Evolutionary conservation across 2,329 filamentous ascomycete genomes (phyloP).

Genomic region (Bipolaris sorokiniana): DNA sequence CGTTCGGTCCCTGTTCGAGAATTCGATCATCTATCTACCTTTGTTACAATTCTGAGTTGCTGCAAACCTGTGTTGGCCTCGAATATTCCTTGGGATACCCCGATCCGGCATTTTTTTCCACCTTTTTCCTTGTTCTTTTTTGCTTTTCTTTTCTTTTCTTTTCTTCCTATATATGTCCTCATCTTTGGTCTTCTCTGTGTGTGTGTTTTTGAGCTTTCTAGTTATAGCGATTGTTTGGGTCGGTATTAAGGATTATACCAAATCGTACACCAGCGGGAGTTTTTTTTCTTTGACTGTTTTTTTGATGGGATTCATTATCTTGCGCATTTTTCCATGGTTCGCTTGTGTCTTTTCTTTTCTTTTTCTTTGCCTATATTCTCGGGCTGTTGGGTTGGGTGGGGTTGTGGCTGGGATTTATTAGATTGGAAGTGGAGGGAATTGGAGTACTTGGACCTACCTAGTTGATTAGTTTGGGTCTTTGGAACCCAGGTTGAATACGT

Average conservation of each 20-base stretch:
- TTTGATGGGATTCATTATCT: neutral
- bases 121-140: slow-evolving; percentile 13
- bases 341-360: neutral
- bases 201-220: neutral
- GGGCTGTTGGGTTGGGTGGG: neutral
- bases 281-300: neutral
- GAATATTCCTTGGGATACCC: slow-evolving; percentile 19
- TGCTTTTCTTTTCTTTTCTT: slow-evolving; percentile 2
- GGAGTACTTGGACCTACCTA: too few species aligned
- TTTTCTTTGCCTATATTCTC: neutral
- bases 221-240: neutral
- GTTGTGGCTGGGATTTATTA: neutral
- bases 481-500: too few species aligned
- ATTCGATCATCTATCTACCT: too few species aligned
- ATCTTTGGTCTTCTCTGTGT: neutral
- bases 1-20: too few species aligned
- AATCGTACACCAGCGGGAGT: slow-evolving; percentile 35
- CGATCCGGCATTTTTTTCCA: slow-evolving; percentile 9
- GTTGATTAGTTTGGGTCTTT: too few species aligned
- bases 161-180: neutral
- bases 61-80: slow-evolving; percentile 28
- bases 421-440: neutral
- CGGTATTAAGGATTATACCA: slow-evolving; percentile 33
- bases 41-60: neutral
- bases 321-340: neutral